These are phyloP conservation scores for Metarhizium robertsii DNA, from an alignment of 2,329 filamentous ascomycete species.

Conservation along the genomic window DNA sequence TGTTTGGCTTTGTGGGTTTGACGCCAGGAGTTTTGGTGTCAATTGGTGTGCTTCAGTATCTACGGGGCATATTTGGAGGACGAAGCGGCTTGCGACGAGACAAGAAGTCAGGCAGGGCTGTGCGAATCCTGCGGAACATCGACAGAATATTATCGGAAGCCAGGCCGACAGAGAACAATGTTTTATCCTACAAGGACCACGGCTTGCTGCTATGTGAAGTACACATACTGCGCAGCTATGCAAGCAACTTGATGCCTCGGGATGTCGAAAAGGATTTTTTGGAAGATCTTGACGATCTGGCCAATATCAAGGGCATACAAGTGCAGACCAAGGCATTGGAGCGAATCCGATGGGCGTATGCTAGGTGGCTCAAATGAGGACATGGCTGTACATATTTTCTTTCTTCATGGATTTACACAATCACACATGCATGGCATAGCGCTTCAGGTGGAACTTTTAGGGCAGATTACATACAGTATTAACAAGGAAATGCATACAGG, in stretches of 20 bases:
- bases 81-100: constrained; percentile 58
- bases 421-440: neutral
- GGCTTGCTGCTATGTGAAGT: constrained; percentile 85
- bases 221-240: constrained; percentile 64
- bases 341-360: constrained; percentile 85
- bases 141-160: constrained; percentile 69
- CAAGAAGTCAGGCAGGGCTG: constrained; percentile 57
- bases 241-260: constrained; percentile 53
- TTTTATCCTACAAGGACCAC: constrained; percentile 86
- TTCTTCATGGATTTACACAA: neutral
- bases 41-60: constrained; percentile 63
- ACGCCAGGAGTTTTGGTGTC: constrained; percentile 89
- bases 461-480: neutral
- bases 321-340: constrained; percentile 72
- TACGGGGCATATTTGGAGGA: constrained; percentile 59
- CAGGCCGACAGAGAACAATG: constrained; percentile 58
- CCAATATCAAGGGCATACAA: constrained; percentile 71
- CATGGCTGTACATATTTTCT: neutral
- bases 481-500: neutral
- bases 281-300: constrained; percentile 78
- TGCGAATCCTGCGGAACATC: constrained; percentile 77
- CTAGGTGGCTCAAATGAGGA: constrained; percentile 53
- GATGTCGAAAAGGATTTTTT: constrained; percentile 76
- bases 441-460: neutral
- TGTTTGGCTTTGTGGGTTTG: constrained; percentile 94